A percentile compares a stretch with the other conserved stretches of the same genome.
These are phyloP conservation scores for Sideroxylon spinosum DNA, from an alignment of 179 eudicot genomes.

Conservation along the genomic window DNA sequence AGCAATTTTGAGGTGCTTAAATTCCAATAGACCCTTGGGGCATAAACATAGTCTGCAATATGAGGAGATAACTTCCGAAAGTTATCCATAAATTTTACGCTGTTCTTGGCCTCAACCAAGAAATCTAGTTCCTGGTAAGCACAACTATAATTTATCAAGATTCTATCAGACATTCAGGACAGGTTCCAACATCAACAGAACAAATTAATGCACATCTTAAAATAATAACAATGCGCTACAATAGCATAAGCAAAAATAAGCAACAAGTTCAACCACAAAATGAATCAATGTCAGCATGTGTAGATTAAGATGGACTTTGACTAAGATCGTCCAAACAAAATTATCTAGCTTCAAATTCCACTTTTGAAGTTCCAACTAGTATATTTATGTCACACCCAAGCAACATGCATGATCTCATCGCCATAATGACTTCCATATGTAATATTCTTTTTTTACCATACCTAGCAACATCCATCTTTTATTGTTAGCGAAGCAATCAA, in stretches of 20 bases:
- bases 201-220: neutral
- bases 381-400: neutral
- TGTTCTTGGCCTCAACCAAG: conserved; percentile 86
- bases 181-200: neutral
- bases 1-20: conserved; percentile 83
- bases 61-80: conserved; percentile 84
- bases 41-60: conserved; percentile 81
- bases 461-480: neutral
- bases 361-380: neutral
- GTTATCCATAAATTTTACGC: conserved; percentile 79
- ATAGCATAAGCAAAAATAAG: neutral
- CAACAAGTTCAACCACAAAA: conserved; percentile 4
- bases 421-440: neutral
- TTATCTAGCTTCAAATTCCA: neutral
- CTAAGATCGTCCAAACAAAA: neutral
- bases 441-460: neutral
- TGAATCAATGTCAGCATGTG: neutral
- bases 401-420: neutral
- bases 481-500: neutral
- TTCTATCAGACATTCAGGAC: neutral
- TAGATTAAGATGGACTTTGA: neutral
- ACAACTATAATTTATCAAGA: conserved; percentile 20
- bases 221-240: neutral
- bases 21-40: conserved; percentile 78
- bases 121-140: conserved; percentile 87